Evolutionary conservation across 805 yeast genomes (phyloP), one percentile per base, ranked within the genome.

Genomic region (Jamesozyma jinghongensis): DNA sequence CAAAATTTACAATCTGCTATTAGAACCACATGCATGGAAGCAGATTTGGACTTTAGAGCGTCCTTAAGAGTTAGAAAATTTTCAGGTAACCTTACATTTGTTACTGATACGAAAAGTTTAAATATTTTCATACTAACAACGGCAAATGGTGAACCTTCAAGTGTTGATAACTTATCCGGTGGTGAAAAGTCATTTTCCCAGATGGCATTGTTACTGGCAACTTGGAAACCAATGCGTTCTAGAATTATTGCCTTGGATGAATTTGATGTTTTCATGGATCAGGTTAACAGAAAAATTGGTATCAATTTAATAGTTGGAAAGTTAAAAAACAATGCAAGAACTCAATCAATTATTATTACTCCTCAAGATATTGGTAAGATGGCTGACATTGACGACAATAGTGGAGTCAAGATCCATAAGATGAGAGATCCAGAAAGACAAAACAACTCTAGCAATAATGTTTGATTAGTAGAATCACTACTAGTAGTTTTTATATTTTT

Each of bases 231-330:
- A 20, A 88, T 92, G 95, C 77, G 81, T 45, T 81, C 94, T 0
- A 75, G 84, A 42, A 74, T 92, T 16, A 75, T 94, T 44, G 97
- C 97, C 0, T 66, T 92, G 44, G 99, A 92, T 62, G 99, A 92
- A 61, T 92, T 84, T 59, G 99, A 92, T 63, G 98, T 92, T 17
- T 92, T 80, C 54, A 92, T 92, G 98, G 99, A 92, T 61, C 85
- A 86, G 37, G 85, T 86, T 14, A 87, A 88, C 57, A 73, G 98
- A 49, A 72, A 80, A 34, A 74, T 83, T 39, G 86, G 95, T 45
- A 77, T 92, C 56, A 70, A 75, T 36, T 63, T 88, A 46, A 78
- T 92, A 57, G 66, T 87, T 36, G 73, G 73, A 19, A 83, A 85
- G 48, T 72, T 88, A 25, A 70, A 71, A 36, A 74, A 77, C 42